Evolutionary conservation across 192 early-diverging fungal genomes (phyloP).

Genomic region (Coemansia sp.): DNA sequence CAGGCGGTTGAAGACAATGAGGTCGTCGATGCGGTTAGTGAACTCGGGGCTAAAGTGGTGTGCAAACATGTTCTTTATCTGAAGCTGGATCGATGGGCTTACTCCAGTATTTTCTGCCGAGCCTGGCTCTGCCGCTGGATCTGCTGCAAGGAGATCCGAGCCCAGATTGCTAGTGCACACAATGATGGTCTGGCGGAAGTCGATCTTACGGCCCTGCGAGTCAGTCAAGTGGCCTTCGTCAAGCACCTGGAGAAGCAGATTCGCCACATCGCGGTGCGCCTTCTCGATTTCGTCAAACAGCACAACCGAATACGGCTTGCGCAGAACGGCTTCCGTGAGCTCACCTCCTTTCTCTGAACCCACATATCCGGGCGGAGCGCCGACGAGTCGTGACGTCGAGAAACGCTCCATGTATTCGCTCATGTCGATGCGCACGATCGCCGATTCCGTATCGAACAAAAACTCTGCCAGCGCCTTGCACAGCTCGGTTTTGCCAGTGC

Average conservation of each 20-base stretch:
- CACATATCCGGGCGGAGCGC: slow-evolving; percentile 78
- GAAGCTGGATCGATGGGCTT: slow-evolving; percentile 56
- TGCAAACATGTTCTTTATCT: slow-evolving; percentile 68
- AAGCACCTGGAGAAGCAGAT: slow-evolving; percentile 90
- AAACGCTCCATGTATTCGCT: slow-evolving; percentile 76
- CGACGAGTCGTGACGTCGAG: slow-evolving; percentile 70
- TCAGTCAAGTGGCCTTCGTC: slow-evolving; percentile 82
- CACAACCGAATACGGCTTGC: slow-evolving; percentile 76
- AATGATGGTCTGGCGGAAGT: slow-evolving; percentile 81
- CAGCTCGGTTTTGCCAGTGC: slow-evolving; percentile 79
- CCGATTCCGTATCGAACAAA: slow-evolving; percentile 71
- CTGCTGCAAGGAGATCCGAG: slow-evolving; percentile 63
- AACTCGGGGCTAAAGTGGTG: slow-evolving; percentile 79
- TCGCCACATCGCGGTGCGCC: slow-evolving; percentile 84
- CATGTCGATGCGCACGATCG: slow-evolving; percentile 79
- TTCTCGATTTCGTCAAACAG: slow-evolving; percentile 84
- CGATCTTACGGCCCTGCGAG: slow-evolving; percentile 71
- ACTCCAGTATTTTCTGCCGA: slow-evolving; percentile 47
- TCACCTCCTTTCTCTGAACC: slow-evolving; percentile 79
- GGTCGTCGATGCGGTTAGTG: slow-evolving; percentile 76
- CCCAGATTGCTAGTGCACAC: slow-evolving; percentile 82
- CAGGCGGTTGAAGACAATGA: slow-evolving; percentile 79
- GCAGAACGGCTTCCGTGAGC: slow-evolving; percentile 75
- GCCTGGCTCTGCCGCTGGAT: slow-evolving; percentile 38
- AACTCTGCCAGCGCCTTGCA: slow-evolving; percentile 76